A percentile compares a stretch with the other conserved stretches of the same genome.
phyloP scores from a whole-genome alignment of 306 rosid species.

The Lagenaria siceraria region DNA sequence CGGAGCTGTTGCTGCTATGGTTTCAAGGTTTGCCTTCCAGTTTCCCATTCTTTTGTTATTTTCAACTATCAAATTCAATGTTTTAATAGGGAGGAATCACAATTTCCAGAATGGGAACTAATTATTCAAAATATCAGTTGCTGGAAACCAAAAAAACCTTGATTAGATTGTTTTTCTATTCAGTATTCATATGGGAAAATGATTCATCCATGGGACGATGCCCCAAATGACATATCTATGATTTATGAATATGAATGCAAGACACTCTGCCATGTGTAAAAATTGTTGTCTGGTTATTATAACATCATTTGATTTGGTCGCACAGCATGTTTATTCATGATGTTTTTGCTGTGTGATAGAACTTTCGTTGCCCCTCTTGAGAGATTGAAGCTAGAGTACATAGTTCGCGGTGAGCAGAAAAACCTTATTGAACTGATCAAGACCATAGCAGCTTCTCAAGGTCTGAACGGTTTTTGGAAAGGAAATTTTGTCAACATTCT shows the following conservation, averaged over 20 bases:
- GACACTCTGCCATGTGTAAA: too few relatives aligned
- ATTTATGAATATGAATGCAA: not conserved
- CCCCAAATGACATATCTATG: not conserved
- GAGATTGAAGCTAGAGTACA: slow-evolving; percentile 90
- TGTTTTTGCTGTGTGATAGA: slow-evolving; percentile 20
- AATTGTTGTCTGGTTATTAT: too few relatives aligned
- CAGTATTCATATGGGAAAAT: not conserved
- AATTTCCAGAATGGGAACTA: not conserved
- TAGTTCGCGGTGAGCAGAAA: slow-evolving; percentile 77
- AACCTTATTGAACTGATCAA: slow-evolving; percentile 54
- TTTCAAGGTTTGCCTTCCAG: slow-evolving; percentile 54
- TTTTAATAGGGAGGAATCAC: not conserved
- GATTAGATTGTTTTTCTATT: not conserved
- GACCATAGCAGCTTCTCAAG: slow-evolving; percentile 72
- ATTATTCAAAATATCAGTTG: not conserved
- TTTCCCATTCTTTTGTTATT: not conserved
- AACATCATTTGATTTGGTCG: not conserved
- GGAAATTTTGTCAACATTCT: slow-evolving; percentile 89
- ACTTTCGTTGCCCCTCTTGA: slow-evolving; percentile 94
- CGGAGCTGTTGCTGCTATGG: slow-evolving; percentile 98
- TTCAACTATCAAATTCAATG: not conserved
- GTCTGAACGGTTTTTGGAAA: slow-evolving; percentile 90
- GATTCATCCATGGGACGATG: not conserved
- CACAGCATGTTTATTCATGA: not conserved
- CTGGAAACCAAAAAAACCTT: not conserved